Conservation (phyloP, 1,284 basidiomycete genomes). For the Entoloma clypeatum region DNA sequence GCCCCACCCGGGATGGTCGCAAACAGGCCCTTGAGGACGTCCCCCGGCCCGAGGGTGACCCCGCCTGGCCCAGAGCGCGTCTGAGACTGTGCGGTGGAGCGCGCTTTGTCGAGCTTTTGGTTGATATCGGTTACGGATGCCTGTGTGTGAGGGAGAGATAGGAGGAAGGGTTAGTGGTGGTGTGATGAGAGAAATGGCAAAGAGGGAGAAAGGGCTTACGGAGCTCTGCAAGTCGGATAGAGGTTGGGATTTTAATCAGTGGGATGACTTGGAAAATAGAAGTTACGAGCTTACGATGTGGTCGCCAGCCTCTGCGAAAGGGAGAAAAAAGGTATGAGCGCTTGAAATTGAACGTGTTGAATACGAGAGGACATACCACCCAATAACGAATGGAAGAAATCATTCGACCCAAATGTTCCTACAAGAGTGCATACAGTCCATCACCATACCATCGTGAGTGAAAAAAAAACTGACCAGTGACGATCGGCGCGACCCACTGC, state of each 20-base stretch:
- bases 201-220: background rate
- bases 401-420: conserved; percentile 83
- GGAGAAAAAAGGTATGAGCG: too few relatives aligned
- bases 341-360: conserved; percentile 5
- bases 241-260: background rate
- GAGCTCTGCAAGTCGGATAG: background rate
- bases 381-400: conserved; percentile 78
- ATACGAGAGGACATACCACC: conserved; percentile 45
- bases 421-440: background rate
- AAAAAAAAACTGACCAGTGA: conserved; percentile 55
- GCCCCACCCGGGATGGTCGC: conserved; percentile 60
- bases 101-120: conserved; percentile 72
- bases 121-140: conserved; percentile 89
- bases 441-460: background rate
- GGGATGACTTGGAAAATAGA: background rate
- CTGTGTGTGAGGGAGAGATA: conserved; percentile 31
- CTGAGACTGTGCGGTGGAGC: conserved; percentile 40
- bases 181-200: background rate
- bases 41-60: conserved; percentile 30
- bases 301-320: conserved; percentile 58
- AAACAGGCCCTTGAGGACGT: conserved; percentile 50
- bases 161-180: background rate
- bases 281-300: conserved; percentile 50
- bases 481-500: conserved; percentile 73
- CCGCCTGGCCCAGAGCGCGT: conserved; percentile 37